Percentiles rank a stretch among this genome's conserved stretches.
Conservation (phyloP, 2,329 filamentous ascomycete genomes). For the Cercospora sojina region DNA sequence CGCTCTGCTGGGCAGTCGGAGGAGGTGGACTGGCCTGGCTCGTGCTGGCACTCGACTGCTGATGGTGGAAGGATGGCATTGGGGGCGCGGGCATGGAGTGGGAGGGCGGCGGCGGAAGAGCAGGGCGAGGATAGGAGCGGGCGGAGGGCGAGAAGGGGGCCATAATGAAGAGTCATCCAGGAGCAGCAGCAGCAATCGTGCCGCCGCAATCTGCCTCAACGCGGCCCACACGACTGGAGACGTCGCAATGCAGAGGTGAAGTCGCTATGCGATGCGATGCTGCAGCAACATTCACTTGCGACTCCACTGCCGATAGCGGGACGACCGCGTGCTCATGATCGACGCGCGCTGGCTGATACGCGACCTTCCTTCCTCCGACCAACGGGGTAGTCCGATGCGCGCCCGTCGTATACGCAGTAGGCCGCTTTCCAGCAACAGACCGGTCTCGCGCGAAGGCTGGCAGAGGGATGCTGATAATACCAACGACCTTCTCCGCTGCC, state of each 20-base stretch:
- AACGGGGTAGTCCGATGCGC: conserved; percentile 12
- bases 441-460: neutral
- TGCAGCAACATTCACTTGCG: conserved; percentile 10
- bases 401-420: neutral
- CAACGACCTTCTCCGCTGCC: neutral
- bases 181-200: neutral
- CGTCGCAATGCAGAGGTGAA: conserved; percentile 3
- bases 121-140: neutral
- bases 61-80: conserved; percentile 24
- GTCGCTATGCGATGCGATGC: conserved; percentile 11
- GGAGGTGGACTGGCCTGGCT: conserved; percentile 14
- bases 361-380: neutral
- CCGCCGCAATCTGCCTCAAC: conserved; percentile 2
- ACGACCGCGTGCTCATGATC: conserved; percentile 13
- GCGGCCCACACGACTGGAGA: conserved; percentile 6
- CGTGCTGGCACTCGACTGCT: conserved; percentile 16
- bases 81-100: conserved; percentile 19
- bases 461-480: neutral
- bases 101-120: conserved; percentile 16
- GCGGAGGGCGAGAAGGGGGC: conserved; percentile 3
- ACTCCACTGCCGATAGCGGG: conserved; percentile 18
- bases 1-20: conserved; percentile 9
- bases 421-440: neutral
- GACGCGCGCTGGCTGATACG: conserved; percentile 5
- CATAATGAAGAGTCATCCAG: neutral